Base-by-base conservation (phyloP, 2,329 filamentous ascomycete genomes). In the Fusarium annulatum region DNA sequence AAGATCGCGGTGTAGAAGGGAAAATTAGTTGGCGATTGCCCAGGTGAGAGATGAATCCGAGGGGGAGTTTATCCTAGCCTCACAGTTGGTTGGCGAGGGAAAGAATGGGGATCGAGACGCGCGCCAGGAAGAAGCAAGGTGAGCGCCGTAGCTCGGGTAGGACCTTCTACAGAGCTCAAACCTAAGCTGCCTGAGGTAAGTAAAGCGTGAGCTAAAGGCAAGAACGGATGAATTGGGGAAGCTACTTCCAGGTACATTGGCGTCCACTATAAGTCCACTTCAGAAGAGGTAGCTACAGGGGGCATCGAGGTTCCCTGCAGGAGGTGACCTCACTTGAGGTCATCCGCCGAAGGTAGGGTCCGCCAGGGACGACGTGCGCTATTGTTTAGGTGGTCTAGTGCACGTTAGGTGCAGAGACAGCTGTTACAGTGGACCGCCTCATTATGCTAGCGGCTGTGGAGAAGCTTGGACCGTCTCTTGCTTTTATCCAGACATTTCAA, bases 41-140 rank as follows among this genome's bases (percentile, higher is more conserved):
- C 49, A 73, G 62, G 61, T 58, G 65, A 73, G 64, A 70, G 69
- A 64, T 74, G 72, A 70, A 63, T 73, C 61, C 72, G 72, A 73
- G 61, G 51, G 65, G 55, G 58, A 74, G 72, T 70, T 64, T 59
- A 74, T 74, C 66, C 61, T 69, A 61, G 65, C 60, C 59, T 63
- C 51, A 55, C 61, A 74, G 61, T 69, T 72, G 72, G 64, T 74
- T 74, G 72, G 68, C 72, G 61, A 72, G 72, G 72, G 72, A 74
- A 74, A 75, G 72, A 74, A 74, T 74, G 72, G 72, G 67, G 72
- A 75, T 70, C 33, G 23, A 57, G 64, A 74, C 72, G 61, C 72
- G 72, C 72, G 72, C 72, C 69, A 75, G 48, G 62, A 75, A 69
- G 63, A 74, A 75, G 72, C 69, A 73, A 75, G 69, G 68, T 66